These are phyloP conservation scores for Pochonia chlamydosporia DNA, from an alignment of 2,329 filamentous ascomycete species.

Conservation along the genomic window DNA sequence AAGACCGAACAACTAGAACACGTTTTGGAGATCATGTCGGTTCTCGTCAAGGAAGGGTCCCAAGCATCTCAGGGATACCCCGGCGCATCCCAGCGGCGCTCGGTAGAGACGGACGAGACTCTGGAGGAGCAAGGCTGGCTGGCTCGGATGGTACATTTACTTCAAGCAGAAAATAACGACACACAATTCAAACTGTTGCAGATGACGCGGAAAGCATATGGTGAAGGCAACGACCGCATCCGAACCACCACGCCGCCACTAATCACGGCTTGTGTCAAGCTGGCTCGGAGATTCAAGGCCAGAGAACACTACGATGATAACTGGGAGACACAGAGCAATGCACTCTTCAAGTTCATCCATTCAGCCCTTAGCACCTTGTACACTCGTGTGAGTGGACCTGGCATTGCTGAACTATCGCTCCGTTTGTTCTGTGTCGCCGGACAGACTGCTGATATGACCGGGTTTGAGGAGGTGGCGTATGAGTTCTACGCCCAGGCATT, in stretches of 20 bases:
- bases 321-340: conserved; percentile 60
- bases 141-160: conserved; percentile 82
- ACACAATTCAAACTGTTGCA: conserved; percentile 93
- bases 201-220: conserved; percentile 77
- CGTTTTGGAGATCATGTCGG: conserved; percentile 80
- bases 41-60: conserved; percentile 88
- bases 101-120: conserved; percentile 87
- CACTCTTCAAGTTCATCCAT: conserved; percentile 94
- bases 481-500: conserved; percentile 99
- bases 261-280: conserved; percentile 82
- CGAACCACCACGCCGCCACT: conserved; percentile 92
- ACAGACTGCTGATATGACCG: conserved; percentile 84
- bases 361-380: conserved; percentile 82
- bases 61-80: conserved; percentile 81
- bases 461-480: conserved; percentile 93
- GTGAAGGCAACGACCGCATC: conserved; percentile 89
- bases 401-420: conserved; percentile 80
- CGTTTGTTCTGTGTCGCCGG: conserved; percentile 88
- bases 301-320: conserved; percentile 76
- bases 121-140: conserved; percentile 98
- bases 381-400: conserved; percentile 69
- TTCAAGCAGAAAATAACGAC: conserved; percentile 80
- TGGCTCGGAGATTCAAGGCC: conserved; percentile 81
- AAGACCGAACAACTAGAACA: conserved; percentile 78
- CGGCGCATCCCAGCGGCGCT: conserved; percentile 69